Evolutionary conservation across 148 eudicot genomes (phyloP).

Genomic region (Persicaria maculosa): DNA sequence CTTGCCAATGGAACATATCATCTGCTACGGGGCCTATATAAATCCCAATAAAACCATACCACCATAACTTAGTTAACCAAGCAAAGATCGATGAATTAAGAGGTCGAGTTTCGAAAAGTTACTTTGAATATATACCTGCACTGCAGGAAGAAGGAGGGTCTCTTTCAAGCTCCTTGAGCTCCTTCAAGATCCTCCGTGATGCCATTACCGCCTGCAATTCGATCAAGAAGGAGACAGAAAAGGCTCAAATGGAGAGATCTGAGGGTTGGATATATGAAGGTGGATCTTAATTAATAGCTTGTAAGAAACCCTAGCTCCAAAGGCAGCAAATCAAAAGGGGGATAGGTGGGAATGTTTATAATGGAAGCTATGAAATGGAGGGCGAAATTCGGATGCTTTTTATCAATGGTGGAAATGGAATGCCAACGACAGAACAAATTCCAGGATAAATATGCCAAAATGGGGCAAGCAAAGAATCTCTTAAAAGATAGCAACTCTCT

Average conservation of each 20-base stretch:
- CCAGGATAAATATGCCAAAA: constrained; percentile 18
- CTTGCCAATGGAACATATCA: constrained; percentile 72
- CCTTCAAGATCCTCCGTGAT: constrained; percentile 56
- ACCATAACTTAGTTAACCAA: too few species aligned
- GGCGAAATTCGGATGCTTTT: constrained; percentile 15
- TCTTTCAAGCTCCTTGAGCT: constrained; percentile 66
- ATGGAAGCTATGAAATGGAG: constrained; percentile 2
- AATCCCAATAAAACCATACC: not conserved
- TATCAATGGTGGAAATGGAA: not conserved
- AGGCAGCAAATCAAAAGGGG: constrained; percentile 8
- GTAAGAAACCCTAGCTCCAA: not conserved
- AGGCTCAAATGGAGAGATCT: not conserved
- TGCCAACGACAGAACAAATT: constrained; percentile 33
- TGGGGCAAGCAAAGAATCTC: constrained; percentile 28
- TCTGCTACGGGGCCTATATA: constrained; percentile 48
- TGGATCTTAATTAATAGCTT: not conserved
- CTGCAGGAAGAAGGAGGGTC: constrained; percentile 80
- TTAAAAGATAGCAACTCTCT: not conserved
- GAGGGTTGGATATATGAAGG: not conserved
- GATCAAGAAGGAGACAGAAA: not conserved
- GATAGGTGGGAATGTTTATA: constrained; percentile 1
- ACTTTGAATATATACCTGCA: constrained; percentile 39
- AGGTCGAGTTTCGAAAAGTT: not conserved
- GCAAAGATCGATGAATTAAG: not conserved
- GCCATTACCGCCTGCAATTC: constrained; percentile 31